These are phyloP conservation scores for Yarrowia hollandica DNA, from an alignment of 805 yeast genomes.

Conservation along the genomic window DNA sequence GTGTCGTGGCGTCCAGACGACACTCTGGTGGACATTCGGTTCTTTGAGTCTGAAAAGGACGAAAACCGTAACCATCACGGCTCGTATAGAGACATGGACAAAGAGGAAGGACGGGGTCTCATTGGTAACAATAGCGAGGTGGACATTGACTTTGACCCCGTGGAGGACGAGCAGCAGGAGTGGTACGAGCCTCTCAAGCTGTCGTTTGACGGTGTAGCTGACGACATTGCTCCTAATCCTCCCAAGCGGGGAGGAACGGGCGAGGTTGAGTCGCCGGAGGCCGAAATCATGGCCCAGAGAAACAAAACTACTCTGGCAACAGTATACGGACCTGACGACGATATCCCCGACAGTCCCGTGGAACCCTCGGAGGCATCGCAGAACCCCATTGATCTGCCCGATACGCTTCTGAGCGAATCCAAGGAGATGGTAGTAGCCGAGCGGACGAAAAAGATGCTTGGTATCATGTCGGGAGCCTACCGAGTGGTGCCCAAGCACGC, in stretches of 20 bases:
- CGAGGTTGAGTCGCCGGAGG: background rate
- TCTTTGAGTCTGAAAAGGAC: constrained; percentile 23
- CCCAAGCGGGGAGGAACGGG: constrained; percentile 12
- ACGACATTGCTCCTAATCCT: constrained; percentile 7
- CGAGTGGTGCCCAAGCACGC: constrained; percentile 8
- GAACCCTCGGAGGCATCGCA: constrained; percentile 18
- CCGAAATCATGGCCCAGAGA: background rate
- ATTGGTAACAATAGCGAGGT: constrained; percentile 22
- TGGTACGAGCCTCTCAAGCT: background rate
- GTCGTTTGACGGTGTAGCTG: background rate
- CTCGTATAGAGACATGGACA: constrained; percentile 27
- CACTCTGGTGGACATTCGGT: constrained; percentile 10
- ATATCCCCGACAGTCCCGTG: background rate
- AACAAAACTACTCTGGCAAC: constrained; percentile 16
- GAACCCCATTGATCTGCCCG: constrained; percentile 19
- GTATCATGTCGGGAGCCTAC: constrained; percentile 24
- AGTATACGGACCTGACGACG: background rate
- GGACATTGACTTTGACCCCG: constrained; percentile 19
- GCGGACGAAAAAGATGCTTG: constrained; percentile 22
- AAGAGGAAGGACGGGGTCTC: constrained; percentile 19
- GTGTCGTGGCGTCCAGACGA: constrained; percentile 23
- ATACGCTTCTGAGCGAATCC: background rate
- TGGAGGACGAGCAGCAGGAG: constrained; percentile 21
- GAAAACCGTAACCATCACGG: background rate
- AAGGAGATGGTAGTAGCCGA: constrained; percentile 13